Base-by-base conservation (phyloP, 1,139 yeast species). In the Debaryomyces psychrophilus region DNA sequence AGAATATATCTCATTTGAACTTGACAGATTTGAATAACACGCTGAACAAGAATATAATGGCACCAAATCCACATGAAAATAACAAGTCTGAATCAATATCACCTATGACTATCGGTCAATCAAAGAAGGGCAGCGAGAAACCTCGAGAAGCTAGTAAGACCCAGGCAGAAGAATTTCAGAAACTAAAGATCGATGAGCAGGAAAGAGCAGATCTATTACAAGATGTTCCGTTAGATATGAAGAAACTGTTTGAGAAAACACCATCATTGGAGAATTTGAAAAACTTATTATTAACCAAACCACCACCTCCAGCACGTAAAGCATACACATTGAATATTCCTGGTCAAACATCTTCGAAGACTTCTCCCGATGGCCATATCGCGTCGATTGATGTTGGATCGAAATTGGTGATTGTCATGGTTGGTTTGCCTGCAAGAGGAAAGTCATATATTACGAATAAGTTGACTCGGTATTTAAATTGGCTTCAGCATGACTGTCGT, bases 381-480 rank as follows among this genome's bases (percentile, higher is more conserved):
- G 85, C 92, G 1, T 80, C 83, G 15, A 74, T 77, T 45, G 90
- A 81, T 70, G 85, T 79, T 3, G 93, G 92, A 2, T 84, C 95
- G 5, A 89, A 89, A 61, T 71, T 92, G 45, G 96, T 92, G 17
- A 90, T 92, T 54, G 96, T 93, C 22, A 89, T 90, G 96, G 96
- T 90, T 11, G 97, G 97, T 0, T 69, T 90, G 34, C 97, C 97
- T 0, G 97, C 97, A 0, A 76, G 97, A 44, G 97, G 97, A 4
- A 92, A 92, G 65, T 86, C 95, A 5, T 92, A 90, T 63, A 88
- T 92, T 53, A 90, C 97, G 41, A 92, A 90, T 65, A 92, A 92
- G 60, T 76, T 92, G 41, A 85, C 95, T 9, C 70, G 97, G 48
- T 92, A 88, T 62, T 71, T 92, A 59, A 92, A 92, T 67, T 92